These are phyloP conservation scores for Pulveroboletus ravenelii DNA, from an alignment of 768 basidiomycete genomes.

Conservation along the genomic window DNA sequence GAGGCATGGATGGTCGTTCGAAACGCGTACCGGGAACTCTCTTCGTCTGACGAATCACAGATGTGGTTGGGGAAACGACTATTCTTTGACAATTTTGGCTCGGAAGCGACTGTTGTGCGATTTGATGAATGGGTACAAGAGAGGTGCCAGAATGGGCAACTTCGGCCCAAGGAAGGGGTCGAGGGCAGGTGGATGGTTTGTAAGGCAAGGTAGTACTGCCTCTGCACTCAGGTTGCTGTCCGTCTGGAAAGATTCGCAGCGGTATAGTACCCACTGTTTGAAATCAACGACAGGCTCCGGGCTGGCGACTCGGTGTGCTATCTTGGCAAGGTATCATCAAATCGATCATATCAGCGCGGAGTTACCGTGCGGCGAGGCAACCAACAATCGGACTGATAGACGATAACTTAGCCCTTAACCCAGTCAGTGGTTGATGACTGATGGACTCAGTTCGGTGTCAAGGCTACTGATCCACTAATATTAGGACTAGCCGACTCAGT, in stretches of 20 bases:
- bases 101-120: slow-evolving; percentile 23
- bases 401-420: no score
- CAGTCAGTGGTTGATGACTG: no score
- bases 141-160: slow-evolving; percentile 40
- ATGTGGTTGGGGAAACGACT: slow-evolving; percentile 49
- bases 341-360: no score
- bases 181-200: slow-evolving; percentile 60
- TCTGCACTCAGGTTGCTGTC: neutral
- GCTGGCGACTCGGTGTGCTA: neutral
- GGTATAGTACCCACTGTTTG: neutral
- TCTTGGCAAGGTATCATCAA: neutral
- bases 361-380: no score
- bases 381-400: no score
- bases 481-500: no score
- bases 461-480: no score
- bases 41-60: slow-evolving; percentile 35
- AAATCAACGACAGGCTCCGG: neutral
- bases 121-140: slow-evolving; percentile 53
- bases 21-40: slow-evolving; percentile 59
- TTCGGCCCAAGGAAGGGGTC: slow-evolving; percentile 52
- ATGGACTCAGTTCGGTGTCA: no score
- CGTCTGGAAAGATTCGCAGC: neutral
- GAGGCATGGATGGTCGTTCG: slow-evolving; percentile 59
- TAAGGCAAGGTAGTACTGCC: slow-evolving; percentile 37
- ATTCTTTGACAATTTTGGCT: slow-evolving; percentile 37